Conservation (phyloP, 148 eudicot genomes). For the Silene uniflora region DNA sequence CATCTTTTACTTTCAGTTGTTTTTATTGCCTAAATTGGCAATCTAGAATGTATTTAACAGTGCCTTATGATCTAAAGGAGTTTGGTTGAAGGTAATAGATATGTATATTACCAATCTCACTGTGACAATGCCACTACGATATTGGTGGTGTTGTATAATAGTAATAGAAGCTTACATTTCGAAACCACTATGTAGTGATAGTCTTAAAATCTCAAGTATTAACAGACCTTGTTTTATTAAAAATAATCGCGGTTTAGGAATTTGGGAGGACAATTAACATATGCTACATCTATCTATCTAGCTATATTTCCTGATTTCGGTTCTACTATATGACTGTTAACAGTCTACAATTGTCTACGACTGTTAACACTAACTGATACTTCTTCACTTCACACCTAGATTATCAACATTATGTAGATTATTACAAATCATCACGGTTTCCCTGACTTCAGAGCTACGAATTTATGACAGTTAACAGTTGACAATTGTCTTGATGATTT, state of each 20-base stretch:
- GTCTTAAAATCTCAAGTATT: not conserved
- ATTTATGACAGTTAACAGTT: not conserved
- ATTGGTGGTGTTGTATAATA: too few species aligned
- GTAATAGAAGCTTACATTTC: too few species aligned
- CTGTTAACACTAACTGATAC: not conserved
- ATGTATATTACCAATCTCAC: not conserved
- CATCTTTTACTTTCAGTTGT: not conserved
- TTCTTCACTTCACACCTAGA: not conserved
- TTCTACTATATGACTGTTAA: not conserved
- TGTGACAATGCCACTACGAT: too few species aligned
- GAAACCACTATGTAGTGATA: not conserved
- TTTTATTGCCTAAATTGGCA: not conserved
- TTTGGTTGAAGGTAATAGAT: not conserved
- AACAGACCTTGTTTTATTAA: not conserved
- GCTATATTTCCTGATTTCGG: not conserved
- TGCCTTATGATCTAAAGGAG: not conserved
- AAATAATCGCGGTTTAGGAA: not conserved
- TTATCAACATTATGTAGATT: not conserved
- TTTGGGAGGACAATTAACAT: not conserved
- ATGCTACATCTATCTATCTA: not conserved
- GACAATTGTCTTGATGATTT: constrained; percentile 10
- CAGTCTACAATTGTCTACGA: not conserved
- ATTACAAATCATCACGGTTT: not conserved
- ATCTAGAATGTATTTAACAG: not conserved
- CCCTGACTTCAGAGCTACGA: not conserved